Conservation (phyloP, 2,329 filamentous ascomycete species). For the Colletotrichum cuscutae region DNA sequence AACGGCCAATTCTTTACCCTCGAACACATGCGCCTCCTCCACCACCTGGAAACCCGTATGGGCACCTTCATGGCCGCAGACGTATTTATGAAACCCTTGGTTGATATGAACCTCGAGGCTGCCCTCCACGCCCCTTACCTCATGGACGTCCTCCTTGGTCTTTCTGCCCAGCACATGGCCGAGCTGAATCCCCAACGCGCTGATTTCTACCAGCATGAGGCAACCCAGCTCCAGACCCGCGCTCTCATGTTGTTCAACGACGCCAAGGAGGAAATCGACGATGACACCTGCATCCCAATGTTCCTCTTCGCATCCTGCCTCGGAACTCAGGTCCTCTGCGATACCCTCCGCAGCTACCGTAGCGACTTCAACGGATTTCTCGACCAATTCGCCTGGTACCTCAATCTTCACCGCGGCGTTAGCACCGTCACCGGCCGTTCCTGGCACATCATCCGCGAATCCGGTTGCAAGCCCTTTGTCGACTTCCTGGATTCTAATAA, state of each 20-base stretch:
- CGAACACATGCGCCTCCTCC: constrained; percentile 51
- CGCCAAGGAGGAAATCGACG: constrained; percentile 35
- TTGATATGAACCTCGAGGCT: constrained; percentile 45
- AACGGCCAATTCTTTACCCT: constrained; percentile 44
- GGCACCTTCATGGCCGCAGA: constrained; percentile 36
- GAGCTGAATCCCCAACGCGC: constrained; percentile 36
- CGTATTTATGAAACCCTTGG: constrained; percentile 36
- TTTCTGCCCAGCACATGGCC: constrained; percentile 50
- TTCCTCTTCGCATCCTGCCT: constrained; percentile 55
- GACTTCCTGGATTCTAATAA: constrained; percentile 37
- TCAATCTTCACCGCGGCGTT: constrained; percentile 55
- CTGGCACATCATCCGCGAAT: constrained; percentile 48
- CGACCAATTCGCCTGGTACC: constrained; percentile 52
- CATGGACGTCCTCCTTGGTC: constrained; percentile 49
- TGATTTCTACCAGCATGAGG: constrained; percentile 40
- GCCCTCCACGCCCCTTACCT: constrained; percentile 48
- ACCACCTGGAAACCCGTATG: constrained; percentile 45
- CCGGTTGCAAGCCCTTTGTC: constrained; percentile 43
- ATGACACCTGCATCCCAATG: constrained; percentile 49
- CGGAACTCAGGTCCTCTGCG: constrained; percentile 31
- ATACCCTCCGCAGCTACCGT: constrained; percentile 42
- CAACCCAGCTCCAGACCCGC: constrained; percentile 43
- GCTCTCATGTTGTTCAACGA: constrained; percentile 45
- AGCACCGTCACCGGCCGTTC: constrained; percentile 47
- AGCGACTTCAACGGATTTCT: constrained; percentile 52